Base-by-base conservation (phyloP, 257 asterid genomes). In the Petunia secreta region DNA sequence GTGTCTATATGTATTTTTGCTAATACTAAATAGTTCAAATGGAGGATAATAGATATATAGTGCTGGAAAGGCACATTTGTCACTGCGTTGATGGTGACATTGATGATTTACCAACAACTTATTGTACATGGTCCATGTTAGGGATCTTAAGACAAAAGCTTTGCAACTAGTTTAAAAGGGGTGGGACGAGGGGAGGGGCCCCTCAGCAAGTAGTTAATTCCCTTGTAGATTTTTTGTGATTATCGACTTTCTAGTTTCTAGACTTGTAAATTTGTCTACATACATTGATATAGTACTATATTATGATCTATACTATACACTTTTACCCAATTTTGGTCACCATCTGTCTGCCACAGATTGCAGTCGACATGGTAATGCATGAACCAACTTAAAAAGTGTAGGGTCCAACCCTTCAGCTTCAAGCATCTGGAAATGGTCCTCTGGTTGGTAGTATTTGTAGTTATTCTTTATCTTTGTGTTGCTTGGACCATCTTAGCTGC, bases 81-180 rank as follows among this genome's bases (percentile, higher is more conserved):
- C 50, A 7, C 11, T 69, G 59, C 77, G 16, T 10, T 48, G 77
- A 48, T 71, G 6, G 34, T 34, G 44, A 48, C 60, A 48, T 34
- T 48, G 11, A 71, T 71, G 60, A 48, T 48, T 10, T 10, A 34
- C 43, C 25, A 71, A 71, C 62, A 5, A 34, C 25, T 71, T 25
- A 71, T 48, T 11, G 59, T 0, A 11, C 50, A 40, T 48, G 77
- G 77, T 50, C 77, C 77, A 71, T 48, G 43, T 71, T 71, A 25
- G 60, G 13, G 60, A 71, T 71, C 43, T 25, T 71, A 60, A 34
- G 60, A 71, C 77, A 48, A 48, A 71, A 48, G 60, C 43, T 48
- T 48, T 46, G 60, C 60, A 48, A 71, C 60, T 71, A 48, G 59
- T 48, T 71, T 71, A 46, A 48, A 71, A 25, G 2, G 53, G 37